Evolutionary conservation across 2,329 filamentous ascomycete species (phyloP), one percentile per base, ranked within the genome.

Genomic region (Fusarium stilboides): DNA sequence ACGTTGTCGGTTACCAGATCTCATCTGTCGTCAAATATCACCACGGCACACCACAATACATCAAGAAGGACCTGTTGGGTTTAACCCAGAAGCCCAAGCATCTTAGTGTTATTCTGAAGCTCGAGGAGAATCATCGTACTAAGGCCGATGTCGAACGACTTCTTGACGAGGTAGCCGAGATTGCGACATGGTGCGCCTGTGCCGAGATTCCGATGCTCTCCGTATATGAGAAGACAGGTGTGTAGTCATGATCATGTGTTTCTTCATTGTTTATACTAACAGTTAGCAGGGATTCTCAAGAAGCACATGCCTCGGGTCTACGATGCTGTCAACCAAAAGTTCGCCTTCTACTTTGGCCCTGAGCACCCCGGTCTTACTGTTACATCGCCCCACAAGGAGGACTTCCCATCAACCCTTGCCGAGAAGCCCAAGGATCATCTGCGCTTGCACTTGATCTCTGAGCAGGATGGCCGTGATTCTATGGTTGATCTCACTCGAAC

Each of bases 401-500:
- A 77, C 28, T 73, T 76, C 44, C 76, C 79, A 12, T 70, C 75
- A 6, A 63, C 75, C 24, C 59, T 71, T 24, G 69, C 77, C 51
- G 71, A 76, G 44, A 72, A 74, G 74, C 70, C 76, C 62, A 69
- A 77, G 71, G 79, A 82, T 69, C 79, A 83, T 75, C 77, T 91
- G 57, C 80, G 84, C 26, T 79, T 98, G 19, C 88, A 97, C 59
- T 88, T 99, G 39, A 88, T 99, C 51, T 97, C 94, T 15, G 89
- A 90, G 37, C 92, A 95, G 57, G 96, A 99, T 74, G 95, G 96
- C 49, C 89, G 95, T 56, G 94, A 97, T 76, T 98, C 95, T 6
- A 88, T 99, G 67, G 94, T 99, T 40, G 96, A 99, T 79, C 87
- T 99, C 45, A 99, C 96, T 42, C 94, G 94, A 76, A 98, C 97